Evolutionary conservation across 2,329 filamentous ascomycete genomes (phyloP).

Genomic region (Trichoderma koningiopsis): DNA sequence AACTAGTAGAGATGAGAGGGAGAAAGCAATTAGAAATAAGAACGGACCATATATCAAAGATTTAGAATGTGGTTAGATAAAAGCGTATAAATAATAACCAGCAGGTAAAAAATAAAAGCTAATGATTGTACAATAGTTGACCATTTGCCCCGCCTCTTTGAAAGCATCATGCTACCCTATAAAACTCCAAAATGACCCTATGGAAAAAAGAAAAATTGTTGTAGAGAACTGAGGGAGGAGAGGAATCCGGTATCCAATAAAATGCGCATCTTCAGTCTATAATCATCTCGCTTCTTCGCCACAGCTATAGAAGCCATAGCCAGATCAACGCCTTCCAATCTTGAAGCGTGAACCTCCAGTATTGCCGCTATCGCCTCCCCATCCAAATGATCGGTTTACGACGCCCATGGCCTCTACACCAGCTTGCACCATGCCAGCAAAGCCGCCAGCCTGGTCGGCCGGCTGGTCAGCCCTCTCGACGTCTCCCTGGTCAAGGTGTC

Average conservation of each 20-base stretch:
- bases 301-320: neutral
- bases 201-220: neutral
- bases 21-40: neutral
- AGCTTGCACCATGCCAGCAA: constrained; percentile 50
- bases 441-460: constrained; percentile 42
- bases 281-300: neutral
- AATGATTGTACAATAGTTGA: constrained; percentile 15
- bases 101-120: neutral
- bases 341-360: neutral
- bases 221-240: neutral
- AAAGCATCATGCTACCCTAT: constrained; percentile 10
- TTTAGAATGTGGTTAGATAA: neutral
- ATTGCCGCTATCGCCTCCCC: constrained; percentile 10
- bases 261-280: neutral
- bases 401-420: constrained; percentile 55
- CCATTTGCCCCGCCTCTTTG: neutral
- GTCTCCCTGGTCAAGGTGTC: constrained; percentile 59
- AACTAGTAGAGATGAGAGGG: neutral
- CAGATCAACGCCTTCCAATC: constrained; percentile 10
- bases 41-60: neutral
- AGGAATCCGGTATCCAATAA: neutral
- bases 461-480: constrained; percentile 45
- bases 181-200: neutral
- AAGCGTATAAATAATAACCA: neutral
- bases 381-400: constrained; percentile 53